phyloP scores from a whole-genome alignment of 106 monocot species.

The Triglochin maritima region DNA sequence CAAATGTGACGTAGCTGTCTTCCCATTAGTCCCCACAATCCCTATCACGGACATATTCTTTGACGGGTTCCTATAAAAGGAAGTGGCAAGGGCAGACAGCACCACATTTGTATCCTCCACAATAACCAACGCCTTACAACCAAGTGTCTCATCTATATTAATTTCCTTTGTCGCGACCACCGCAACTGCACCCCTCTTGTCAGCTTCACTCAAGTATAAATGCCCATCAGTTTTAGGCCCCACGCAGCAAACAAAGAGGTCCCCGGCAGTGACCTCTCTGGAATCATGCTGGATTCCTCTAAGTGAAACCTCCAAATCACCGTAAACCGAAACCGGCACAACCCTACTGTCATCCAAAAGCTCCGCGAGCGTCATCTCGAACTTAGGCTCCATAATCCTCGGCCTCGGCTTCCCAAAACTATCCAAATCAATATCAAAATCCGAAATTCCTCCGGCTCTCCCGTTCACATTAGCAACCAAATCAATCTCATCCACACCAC shows the following conservation, averaged over 20 bases:
- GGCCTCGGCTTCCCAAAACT: constrained; percentile 25
- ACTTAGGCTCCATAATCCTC: constrained; percentile 52
- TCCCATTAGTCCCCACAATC: constrained; percentile 62
- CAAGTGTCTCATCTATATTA: constrained; percentile 61
- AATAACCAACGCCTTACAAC: constrained; percentile 75
- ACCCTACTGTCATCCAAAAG: constrained; percentile 82
- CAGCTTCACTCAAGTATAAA: constrained; percentile 53
- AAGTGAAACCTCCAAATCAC: constrained; percentile 61
- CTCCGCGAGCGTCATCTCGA: constrained; percentile 70
- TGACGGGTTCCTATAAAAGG: constrained; percentile 67
- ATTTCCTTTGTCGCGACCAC: constrained; percentile 73
- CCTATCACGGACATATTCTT: constrained; percentile 66
- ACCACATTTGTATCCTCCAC: constrained; percentile 65
- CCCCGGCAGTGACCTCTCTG: constrained; percentile 59
- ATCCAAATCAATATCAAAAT: constrained; percentile 55
- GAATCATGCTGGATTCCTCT: constrained; percentile 77
- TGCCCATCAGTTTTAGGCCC: constrained; percentile 33
- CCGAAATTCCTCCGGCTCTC: constrained; percentile 2
- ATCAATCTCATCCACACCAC: constrained; percentile 1
- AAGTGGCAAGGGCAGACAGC: constrained; percentile 52
- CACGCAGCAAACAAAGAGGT: constrained; percentile 63
- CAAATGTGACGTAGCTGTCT: constrained; percentile 56
- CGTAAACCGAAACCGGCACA: constrained; percentile 67
- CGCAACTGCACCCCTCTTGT: constrained; percentile 86
- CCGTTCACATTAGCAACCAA: not conserved